Evolutionary conservation across 148 eudicot species (phyloP), one percentile per base, ranked within the genome.

Genomic region (Arctostaphylos glauca): DNA sequence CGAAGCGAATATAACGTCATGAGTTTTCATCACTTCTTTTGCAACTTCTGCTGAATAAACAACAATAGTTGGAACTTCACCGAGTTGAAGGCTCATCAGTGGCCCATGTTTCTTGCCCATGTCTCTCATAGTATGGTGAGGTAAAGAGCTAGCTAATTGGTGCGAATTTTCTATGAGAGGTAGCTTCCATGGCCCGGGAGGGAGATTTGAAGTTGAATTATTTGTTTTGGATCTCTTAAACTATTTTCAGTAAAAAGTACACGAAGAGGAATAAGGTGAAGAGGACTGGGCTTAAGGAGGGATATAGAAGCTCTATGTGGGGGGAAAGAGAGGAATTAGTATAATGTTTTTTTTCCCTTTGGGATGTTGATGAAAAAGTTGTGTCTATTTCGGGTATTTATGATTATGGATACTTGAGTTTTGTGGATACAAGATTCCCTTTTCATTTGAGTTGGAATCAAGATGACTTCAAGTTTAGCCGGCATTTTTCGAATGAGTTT

Each of bases 161-260:
- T 82, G 85, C 6, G 85, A 14, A 54, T 81, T 87, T 48, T 87
- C 89, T 3, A 87, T 82, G 43, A 87, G 9, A 18, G 82, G 89
- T 54, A 87, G 80, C 80, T 84, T 80, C 62, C 62, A 13, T 18
- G 87, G 87, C 54, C 87, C 87, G 9, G 85, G 89, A 38, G 85
- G 87, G 19, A 81, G 85, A 47, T 67, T 70, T 25, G 50, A 49
- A 25, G 80, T 38, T 49, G 74, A 48, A 10, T 64, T 43, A 18
- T 41, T 76, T 15, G 41, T 66, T 64, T 82, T 60, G 3, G 14
- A 23, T 56, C 12, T 46, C 18, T 74, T 73, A n/a, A n/a, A 54
- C 8, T 1, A 46, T 18, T 16, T 52, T 83, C n/a, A 76, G 2
- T 62, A 83, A 8, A 9, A 76, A 52, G 38, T 76, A 77, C 0